Evolutionary conservation across 2,329 filamentous ascomycete genomes (phyloP).

Genomic region (Aspergillus piperis): DNA sequence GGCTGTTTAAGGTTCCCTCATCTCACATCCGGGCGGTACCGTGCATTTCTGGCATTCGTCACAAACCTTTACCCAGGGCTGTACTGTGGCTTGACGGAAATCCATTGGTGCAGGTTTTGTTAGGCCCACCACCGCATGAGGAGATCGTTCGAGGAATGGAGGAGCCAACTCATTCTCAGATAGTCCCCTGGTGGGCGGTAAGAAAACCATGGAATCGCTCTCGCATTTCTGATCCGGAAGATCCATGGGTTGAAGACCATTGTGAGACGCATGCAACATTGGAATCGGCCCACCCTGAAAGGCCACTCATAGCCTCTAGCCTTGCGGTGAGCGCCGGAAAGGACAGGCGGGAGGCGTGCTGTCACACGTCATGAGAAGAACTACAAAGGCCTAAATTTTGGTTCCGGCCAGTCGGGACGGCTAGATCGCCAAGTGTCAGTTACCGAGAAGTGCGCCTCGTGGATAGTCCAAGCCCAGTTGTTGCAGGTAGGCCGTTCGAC

Average conservation of each 20-base stretch:
- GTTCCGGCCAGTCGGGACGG: constrained; percentile 12
- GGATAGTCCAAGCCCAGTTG: background rate
- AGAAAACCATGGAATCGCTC: background rate
- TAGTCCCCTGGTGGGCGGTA: background rate
- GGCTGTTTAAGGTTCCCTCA: constrained; percentile 1
- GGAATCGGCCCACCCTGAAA: background rate
- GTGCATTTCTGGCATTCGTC: constrained; percentile 4
- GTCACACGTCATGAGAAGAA: constrained; percentile 6
- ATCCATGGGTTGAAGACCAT: constrained; percentile 2
- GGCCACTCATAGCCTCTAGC: background rate
- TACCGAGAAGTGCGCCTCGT: background rate
- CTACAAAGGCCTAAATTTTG: constrained; percentile 8
- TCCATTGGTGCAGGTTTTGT: background rate
- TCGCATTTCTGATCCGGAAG: background rate
- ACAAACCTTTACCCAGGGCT: background rate
- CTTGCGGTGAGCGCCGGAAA: constrained; percentile 1
- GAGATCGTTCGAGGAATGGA: background rate
- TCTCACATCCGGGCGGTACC: constrained; percentile 4
- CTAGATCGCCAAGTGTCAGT: constrained; percentile 7
- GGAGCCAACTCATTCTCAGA: background rate
- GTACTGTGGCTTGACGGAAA: background rate
- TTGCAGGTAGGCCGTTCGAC: background rate
- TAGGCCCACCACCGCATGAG: background rate
- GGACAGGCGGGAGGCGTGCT: constrained; percentile 1
- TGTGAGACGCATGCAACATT: constrained; percentile 1